These are phyloP conservation scores for Melocanna baccifera DNA, from an alignment of 176 grass and related monocot species.

Conservation along the genomic window DNA sequence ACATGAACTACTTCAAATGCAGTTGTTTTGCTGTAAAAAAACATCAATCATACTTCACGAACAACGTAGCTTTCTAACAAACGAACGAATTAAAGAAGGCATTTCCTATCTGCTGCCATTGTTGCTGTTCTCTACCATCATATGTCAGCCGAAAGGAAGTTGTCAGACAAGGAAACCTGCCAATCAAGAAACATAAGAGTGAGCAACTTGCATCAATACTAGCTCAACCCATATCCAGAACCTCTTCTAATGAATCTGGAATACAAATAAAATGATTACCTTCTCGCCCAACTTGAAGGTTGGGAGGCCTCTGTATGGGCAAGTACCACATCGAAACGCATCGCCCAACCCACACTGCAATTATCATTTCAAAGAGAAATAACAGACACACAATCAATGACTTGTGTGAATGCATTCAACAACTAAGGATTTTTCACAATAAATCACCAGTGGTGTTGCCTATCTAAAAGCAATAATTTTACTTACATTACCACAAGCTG, in stretches of 20 bases:
- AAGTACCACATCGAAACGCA: conserved; percentile 82
- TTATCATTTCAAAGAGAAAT: not conserved
- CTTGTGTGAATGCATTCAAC: not conserved
- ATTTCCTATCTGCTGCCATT: not conserved
- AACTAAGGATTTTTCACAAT: not conserved
- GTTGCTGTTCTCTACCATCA: conserved; percentile 19
- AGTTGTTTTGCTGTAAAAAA: not conserved
- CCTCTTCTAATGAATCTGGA: not conserved
- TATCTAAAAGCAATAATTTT: not conserved
- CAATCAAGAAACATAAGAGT: not conserved
- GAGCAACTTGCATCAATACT: not conserved
- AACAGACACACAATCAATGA: not conserved
- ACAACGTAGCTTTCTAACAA: not conserved
- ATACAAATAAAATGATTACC: conserved; percentile 27
- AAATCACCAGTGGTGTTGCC: not conserved
- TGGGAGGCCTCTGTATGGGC: conserved; percentile 81
- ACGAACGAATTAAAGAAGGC: conserved; percentile 16
- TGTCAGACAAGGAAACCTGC: conserved; percentile 52
- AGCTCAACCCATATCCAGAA: not conserved
- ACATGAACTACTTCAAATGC: not conserved
- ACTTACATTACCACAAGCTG: conserved; percentile 90
- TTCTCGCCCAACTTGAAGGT: conserved; percentile 88
- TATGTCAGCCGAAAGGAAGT: conserved; percentile 65
- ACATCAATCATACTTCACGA: not conserved
- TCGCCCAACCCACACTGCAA: conserved; percentile 91